A percentile compares a stretch with the other conserved stretches of the same genome.
phyloP scores from a whole-genome alignment of 805 yeast genomes.

The Candida krabiensis region DNA sequence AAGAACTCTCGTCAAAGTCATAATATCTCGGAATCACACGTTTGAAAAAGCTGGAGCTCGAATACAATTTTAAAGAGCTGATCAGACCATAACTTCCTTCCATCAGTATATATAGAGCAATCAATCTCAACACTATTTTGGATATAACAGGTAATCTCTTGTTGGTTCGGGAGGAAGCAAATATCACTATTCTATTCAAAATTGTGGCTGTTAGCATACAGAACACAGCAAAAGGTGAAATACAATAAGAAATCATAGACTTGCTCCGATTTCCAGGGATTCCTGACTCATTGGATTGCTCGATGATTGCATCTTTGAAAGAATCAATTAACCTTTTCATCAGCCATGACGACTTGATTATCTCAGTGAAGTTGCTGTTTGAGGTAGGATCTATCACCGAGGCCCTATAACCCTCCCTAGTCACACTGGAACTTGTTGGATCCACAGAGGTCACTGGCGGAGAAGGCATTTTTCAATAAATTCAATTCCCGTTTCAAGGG shows the following conservation, averaged over 20 bases:
- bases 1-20: slow-evolving; percentile 23
- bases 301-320: slow-evolving; percentile 34
- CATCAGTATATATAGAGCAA: slow-evolving; percentile 36
- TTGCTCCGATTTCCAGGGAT: slow-evolving; percentile 32
- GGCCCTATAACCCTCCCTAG: slow-evolving; percentile 6
- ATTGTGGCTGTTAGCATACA: slow-evolving; percentile 60
- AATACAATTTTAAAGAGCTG: slow-evolving; percentile 28
- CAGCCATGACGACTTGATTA: slow-evolving; percentile 23
- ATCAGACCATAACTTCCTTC: slow-evolving; percentile 38
- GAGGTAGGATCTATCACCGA: slow-evolving; percentile 18
- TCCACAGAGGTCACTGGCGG: no score
- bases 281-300: slow-evolving; percentile 32
- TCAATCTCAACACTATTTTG: slow-evolving; percentile 35
- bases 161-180: slow-evolving; percentile 52
- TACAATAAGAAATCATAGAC: slow-evolving; percentile 49
- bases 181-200: slow-evolving; percentile 56
- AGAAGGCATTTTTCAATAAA: no score
- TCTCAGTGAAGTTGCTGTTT: slow-evolving; percentile 10
- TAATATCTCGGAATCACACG: slow-evolving; percentile 20
- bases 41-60: slow-evolving; percentile 11
- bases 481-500: no score
- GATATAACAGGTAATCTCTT: slow-evolving; percentile 33
- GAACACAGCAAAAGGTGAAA: slow-evolving; percentile 48
- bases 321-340: slow-evolving; percentile 26
- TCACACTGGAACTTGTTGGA: no score